These are phyloP conservation scores for Skeletonema tropicum DNA, from an alignment of 108 stramenopile species.

Conservation along the genomic window DNA sequence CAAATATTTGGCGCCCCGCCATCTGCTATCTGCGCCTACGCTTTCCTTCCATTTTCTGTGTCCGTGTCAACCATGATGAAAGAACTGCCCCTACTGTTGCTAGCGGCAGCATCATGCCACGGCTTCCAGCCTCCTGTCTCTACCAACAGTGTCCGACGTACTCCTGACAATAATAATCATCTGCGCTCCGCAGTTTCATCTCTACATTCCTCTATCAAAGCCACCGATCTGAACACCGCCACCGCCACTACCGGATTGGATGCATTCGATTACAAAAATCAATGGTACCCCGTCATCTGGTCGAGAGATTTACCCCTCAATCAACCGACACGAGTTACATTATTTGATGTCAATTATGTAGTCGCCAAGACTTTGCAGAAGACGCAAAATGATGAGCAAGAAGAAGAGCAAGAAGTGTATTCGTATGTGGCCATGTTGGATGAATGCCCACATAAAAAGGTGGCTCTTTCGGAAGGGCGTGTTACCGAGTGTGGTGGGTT, in stretches of 20 bases:
- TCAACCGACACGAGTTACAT: slow-evolving; percentile 59
- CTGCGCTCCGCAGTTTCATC: background rate
- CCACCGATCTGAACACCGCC: background rate
- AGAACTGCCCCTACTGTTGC: background rate
- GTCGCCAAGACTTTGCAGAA: slow-evolving; percentile 41
- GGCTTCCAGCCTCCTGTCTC: background rate
- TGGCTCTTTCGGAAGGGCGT: slow-evolving; percentile 64
- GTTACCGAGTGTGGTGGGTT: slow-evolving; percentile 51
- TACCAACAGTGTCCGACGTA: background rate
- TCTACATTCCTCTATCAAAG: background rate
- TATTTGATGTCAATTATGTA: slow-evolving; percentile 79
- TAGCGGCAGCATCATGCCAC: background rate
- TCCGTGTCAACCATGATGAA: background rate
- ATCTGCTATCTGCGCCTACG: too few species aligned
- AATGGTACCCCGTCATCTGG: slow-evolving; percentile 76
- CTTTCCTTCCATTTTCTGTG: too few species aligned
- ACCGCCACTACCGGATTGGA: slow-evolving; percentile 25
- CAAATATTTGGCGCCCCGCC: too few species aligned
- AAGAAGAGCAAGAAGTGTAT: slow-evolving; percentile 27
- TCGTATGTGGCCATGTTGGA: slow-evolving; percentile 52
- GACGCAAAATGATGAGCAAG: background rate
- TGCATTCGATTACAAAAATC: slow-evolving; percentile 59
- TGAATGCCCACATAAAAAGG: slow-evolving; percentile 69
- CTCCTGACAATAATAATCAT: background rate
- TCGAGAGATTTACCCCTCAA: slow-evolving; percentile 59